Evolutionary conservation across 768 basidiomycete genomes (phyloP), one percentile per base, ranked within the genome.

Genomic region (Mycena sanguinolenta): DNA sequence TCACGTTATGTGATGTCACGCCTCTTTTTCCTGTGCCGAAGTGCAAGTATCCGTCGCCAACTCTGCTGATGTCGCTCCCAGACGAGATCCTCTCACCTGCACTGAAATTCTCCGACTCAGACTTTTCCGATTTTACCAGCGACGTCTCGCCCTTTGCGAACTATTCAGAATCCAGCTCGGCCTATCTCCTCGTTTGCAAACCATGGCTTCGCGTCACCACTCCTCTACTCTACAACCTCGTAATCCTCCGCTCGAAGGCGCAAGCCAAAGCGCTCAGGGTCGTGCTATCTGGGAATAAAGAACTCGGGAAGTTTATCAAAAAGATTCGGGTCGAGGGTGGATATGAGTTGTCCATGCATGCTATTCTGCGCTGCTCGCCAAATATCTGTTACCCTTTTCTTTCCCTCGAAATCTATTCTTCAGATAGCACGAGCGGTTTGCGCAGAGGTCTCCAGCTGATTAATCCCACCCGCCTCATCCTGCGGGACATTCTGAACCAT

Each of bases 181-280:
- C 44, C 2, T 46, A 46, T 12, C 44, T 46, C 12, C 44, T 46
- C 44, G 44, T 46, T 12, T 76, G 71, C 61, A 79, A 77, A 50
- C 55, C 67, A 23, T 79, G 78, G 78, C 74, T 76, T 28, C 75
- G 76, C 53, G 74, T 77, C 25, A 67, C 73, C 16, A 79, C 75
- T 0, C 76, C 76, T 3, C 69, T 77, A 7, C 74, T 79, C 14
- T 79, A 79, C 63, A 58, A 74, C 36, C 69, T 72, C 4, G 75
- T 77, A 13, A 57, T 77, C 17, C 57, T 77, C 4, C 76, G 76
- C 21, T 77, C 76, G 5, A 74, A 67, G 25, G 75, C 76, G 8
- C 75, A 77, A 19, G 75, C 77, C 2, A 71, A 76, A 32, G 76
- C 78, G 1, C 75, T 80, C 27, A 75, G 63, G 39, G 21, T 27